Conservation (phyloP, 2,329 filamentous ascomycete genomes). For the Colletotrichum ledebouriae region DNA sequence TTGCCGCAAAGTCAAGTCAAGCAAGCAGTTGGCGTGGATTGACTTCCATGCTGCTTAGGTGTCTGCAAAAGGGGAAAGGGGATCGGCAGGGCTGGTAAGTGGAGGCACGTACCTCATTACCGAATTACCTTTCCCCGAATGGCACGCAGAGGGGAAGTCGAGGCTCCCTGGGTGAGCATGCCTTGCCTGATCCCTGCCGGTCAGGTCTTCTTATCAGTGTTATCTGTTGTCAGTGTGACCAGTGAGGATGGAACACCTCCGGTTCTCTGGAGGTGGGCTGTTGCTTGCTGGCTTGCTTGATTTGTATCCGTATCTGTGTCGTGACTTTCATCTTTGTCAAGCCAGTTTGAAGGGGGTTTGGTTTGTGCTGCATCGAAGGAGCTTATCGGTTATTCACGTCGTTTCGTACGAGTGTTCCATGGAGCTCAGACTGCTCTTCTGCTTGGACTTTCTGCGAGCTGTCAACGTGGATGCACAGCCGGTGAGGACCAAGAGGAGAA, state of each 20-base stretch:
- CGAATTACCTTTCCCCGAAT: not conserved
- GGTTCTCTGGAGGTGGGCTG: conserved; percentile 9
- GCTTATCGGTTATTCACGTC: conserved; percentile 20
- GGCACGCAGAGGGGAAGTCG: conserved; percentile 14
- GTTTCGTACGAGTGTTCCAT: not conserved
- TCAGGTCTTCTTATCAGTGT: conserved; percentile 31
- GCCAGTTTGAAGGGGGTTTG: not conserved
- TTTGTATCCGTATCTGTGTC: not conserved
- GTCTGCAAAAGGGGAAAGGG: not conserved
- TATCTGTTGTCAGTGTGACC: conserved; percentile 19
- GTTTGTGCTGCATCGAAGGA: conserved; percentile 11
- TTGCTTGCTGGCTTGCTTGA: not conserved
- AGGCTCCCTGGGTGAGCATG: conserved; percentile 17
- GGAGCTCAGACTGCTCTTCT: conserved; percentile 2
- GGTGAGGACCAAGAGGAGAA: not conserved
- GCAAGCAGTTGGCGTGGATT: not conserved
- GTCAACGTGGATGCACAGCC: conserved; percentile 4
- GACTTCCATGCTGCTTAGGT: no score
- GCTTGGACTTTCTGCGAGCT: conserved; percentile 19
- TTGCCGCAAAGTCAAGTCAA: not conserved
- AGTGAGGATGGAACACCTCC: conserved; percentile 29
- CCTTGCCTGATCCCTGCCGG: conserved; percentile 18
- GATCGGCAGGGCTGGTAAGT: conserved; percentile 15
- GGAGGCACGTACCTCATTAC: conserved; percentile 7
- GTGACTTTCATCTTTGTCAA: conserved; percentile 4